Evolutionary conservation across 2,329 filamentous ascomycete genomes (phyloP), one percentile per base, ranked within the genome.

Genomic region (Pezicula carpinea): DNA sequence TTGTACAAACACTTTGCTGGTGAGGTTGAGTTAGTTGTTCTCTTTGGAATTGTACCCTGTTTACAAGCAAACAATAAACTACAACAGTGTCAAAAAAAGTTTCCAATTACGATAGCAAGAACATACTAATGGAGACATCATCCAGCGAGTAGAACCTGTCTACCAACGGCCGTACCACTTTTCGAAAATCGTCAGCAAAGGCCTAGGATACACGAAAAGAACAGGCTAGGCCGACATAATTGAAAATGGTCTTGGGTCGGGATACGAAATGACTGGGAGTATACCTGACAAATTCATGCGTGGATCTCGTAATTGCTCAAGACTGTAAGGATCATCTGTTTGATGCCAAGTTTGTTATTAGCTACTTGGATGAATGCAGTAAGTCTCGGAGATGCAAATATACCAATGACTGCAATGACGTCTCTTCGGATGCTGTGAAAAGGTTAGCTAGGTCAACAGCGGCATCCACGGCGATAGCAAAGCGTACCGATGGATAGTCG

Each of bases 11-110:
- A 51, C 89, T 92, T 63, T 91, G 86, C 51, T 88, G 82, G 60
- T 89, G 88, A 58, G 80, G 79, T 59, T 87, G 77, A 58, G 85
- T 83, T 10, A 81, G 75, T 63, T 93, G 87, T 64, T 93, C 87
- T 46, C 85, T 77, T 19, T 91, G 72, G 59, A 93, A 93, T 60
- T 90, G 85, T 29, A 82, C 80, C 13, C 87, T 79, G 59, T 95
- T 93, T 54, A 93, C 87, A 18, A 95, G 76, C 50, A 95, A 70
- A 63, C 87, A 92, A 64, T 92, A 93, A 10, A 93, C 86, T 83
- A 33, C 42, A 36, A 46, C 15, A 53, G 52, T 45, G 35, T 43
- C 15, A 44, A 13, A 38, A 17, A 8, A 5, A 17, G 11, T 13
- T 31, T 5, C 10, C n/a, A 36, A 33, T 7, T 23, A 6, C 7